Conservation (phyloP, 2,329 filamentous ascomycete species). For the Claviceps maximensis region DNA sequence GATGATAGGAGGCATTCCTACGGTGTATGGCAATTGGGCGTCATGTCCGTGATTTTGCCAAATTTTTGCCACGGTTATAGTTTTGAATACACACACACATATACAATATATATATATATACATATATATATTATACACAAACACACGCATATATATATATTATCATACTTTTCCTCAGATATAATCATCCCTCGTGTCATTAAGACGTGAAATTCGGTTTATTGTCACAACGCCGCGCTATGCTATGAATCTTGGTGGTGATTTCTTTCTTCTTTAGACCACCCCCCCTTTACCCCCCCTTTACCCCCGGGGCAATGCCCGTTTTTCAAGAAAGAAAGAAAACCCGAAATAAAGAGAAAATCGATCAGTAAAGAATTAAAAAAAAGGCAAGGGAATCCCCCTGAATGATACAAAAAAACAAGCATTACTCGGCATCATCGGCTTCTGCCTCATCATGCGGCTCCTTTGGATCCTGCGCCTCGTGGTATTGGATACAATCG, state of each 20-base stretch:
- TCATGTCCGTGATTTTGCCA: no score
- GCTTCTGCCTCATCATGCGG: constrained; percentile 46
- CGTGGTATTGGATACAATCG: constrained; percentile 84
- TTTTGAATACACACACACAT: no score
- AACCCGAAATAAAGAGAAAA: not conserved
- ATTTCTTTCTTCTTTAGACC: not conserved
- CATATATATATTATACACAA: no score
- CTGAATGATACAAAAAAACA: not conserved
- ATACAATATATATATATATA: no score
- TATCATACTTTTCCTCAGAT: no score
- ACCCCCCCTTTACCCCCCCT: no score
- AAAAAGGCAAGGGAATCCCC: not conserved
- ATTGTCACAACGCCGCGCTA: constrained; percentile 5
- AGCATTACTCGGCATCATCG: constrained; percentile 22
- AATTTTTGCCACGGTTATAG: no score
- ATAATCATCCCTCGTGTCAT: no score
- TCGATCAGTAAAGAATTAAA: not conserved
- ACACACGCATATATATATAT: no score
- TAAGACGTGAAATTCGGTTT: not conserved
- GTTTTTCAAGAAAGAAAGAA: not conserved
- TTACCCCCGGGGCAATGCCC: no score
- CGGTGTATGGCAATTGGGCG: no score
- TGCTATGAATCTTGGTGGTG: not conserved
- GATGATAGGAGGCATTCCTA: no score
- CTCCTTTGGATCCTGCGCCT: constrained; percentile 83